Percentiles rank a stretch among this genome's conserved stretches.
These are phyloP conservation scores for Polyplosphaeria fusca DNA, from an alignment of 495 filamentous ascomycete genomes.

Conservation along the genomic window DNA sequence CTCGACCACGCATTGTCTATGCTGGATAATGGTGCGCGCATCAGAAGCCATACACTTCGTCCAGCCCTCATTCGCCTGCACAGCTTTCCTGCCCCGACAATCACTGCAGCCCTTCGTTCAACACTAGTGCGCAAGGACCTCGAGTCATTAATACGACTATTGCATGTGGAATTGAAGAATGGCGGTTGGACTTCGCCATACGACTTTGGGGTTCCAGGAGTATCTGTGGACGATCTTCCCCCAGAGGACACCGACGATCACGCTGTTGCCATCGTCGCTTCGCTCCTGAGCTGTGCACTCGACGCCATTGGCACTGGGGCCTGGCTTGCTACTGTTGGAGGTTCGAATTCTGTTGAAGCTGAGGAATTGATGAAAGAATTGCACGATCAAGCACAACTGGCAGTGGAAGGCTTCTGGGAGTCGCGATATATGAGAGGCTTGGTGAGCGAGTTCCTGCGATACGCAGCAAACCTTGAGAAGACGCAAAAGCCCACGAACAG, in stretches of 20 bases:
- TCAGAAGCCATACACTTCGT: constrained; percentile 36
- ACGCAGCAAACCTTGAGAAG: constrained; percentile 35
- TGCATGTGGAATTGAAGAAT: constrained; percentile 61
- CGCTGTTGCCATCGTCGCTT: constrained; percentile 51
- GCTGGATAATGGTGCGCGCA: constrained; percentile 35
- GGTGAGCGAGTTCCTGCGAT: constrained; percentile 67
- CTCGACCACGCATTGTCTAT: constrained; percentile 38
- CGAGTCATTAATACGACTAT: constrained; percentile 67
- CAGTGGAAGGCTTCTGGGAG: constrained; percentile 73
- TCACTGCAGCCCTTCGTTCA: constrained; percentile 61
- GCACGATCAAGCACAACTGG: constrained; percentile 69
- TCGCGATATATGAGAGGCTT: constrained; percentile 65
- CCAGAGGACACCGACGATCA: constrained; percentile 49
- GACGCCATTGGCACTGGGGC: constrained; percentile 81
- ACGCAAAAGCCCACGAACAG: constrained; percentile 15
- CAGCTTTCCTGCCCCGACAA: constrained; percentile 53
- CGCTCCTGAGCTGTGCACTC: constrained; percentile 69
- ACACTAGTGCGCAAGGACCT: constrained; percentile 65
- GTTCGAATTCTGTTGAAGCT: constrained; percentile 43
- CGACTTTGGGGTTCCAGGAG: constrained; percentile 48
- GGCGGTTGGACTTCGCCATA: constrained; percentile 71
- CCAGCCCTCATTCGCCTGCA: constrained; percentile 60
- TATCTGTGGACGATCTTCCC: constrained; percentile 35
- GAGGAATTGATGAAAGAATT: constrained; percentile 66
- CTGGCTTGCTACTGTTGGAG: constrained; percentile 68